Evolutionary conservation across 2,329 filamentous ascomycete species (phyloP).

Genomic region (Sporothrix pseudoabietina): DNA sequence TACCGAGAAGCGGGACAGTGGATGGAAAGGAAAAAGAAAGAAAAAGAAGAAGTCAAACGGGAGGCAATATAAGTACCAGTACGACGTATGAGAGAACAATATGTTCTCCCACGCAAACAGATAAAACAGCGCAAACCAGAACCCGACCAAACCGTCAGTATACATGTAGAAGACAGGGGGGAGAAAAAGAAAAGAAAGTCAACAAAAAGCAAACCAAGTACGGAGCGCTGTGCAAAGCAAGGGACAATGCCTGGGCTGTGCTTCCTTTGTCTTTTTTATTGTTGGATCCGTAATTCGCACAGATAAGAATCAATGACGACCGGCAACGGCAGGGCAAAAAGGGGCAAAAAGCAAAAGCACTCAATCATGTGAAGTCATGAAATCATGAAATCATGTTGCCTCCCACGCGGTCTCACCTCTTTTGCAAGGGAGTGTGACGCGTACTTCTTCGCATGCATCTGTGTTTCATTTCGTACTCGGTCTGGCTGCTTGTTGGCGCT

Average conservation of each 20-base stretch:
- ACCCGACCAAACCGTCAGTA: neutral
- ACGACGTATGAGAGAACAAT: neutral
- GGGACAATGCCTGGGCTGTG: neutral
- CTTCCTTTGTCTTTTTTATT: neutral
- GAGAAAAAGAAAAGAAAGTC: neutral
- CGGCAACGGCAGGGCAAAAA: neutral
- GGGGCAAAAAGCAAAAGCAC: neutral
- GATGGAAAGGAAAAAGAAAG: conserved; percentile 2
- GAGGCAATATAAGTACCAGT: neutral
- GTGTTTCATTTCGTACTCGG: neutral
- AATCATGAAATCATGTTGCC: conserved; percentile 22
- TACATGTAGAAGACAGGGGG: neutral
- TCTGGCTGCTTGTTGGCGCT: neutral
- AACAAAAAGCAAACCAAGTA: neutral
- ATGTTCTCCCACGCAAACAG: neutral
- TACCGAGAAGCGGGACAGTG: conserved; percentile 19
- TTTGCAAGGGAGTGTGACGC: neutral
- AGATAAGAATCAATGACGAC: conserved; percentile 15
- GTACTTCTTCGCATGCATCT: neutral
- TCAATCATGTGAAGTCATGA: conserved; percentile 24
- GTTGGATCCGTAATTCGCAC: neutral
- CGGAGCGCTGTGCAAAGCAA: neutral
- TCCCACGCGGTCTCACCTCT: neutral
- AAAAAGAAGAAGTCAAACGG: neutral
- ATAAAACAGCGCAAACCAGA: neutral